phyloP scores from a whole-genome alignment of 352 stramenopile species.

The Globisporangium nunn region DNA sequence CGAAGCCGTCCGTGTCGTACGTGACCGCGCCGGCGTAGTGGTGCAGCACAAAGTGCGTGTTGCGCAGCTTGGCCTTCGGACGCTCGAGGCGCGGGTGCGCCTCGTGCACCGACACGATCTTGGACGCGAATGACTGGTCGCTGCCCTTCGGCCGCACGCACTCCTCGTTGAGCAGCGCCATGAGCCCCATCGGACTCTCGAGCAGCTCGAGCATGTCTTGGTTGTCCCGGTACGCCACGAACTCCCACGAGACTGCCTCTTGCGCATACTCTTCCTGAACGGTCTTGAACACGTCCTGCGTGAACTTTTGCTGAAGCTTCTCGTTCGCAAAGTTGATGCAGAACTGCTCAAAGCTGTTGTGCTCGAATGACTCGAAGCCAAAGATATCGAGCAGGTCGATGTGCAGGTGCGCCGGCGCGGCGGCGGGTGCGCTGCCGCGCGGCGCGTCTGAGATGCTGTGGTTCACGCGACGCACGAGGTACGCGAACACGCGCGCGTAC shows the following conservation, averaged over 20 bases:
- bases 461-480: slow-evolving; percentile 88
- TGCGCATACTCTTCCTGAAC: slow-evolving; percentile 79
- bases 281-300: slow-evolving; percentile 80
- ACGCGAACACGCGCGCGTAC: slow-evolving; percentile 93
- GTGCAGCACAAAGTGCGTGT: slow-evolving; percentile 74
- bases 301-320: slow-evolving; percentile 92
- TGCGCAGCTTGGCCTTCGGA: slow-evolving; percentile 49
- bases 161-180: slow-evolving; percentile 89
- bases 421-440: slow-evolving; percentile 7
- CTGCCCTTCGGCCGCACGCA: slow-evolving; percentile 85
- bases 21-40: slow-evolving; percentile 81
- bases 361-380: slow-evolving; percentile 94
- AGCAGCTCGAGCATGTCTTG: slow-evolving; percentile 87
- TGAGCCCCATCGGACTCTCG: slow-evolving; percentile 86
- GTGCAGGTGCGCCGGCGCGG: slow-evolving; percentile 50
- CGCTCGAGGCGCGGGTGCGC: slow-evolving; percentile 65
- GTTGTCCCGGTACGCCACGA: slow-evolving; percentile 86
- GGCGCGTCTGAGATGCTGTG: slow-evolving; percentile 66
- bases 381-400: slow-evolving; percentile 97
- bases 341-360: slow-evolving; percentile 93
- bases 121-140: slow-evolving; percentile 82
- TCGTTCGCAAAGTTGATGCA: slow-evolving; percentile 96
- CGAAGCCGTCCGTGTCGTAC: slow-evolving; percentile 77
- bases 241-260: slow-evolving; percentile 72
- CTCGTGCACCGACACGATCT: slow-evolving; percentile 81